A percentile compares a stretch with the other conserved stretches of the same genome.
phyloP scores from a whole-genome alignment of 352 stramenopile genomes.

The Globisporangium alternatum region DNA sequence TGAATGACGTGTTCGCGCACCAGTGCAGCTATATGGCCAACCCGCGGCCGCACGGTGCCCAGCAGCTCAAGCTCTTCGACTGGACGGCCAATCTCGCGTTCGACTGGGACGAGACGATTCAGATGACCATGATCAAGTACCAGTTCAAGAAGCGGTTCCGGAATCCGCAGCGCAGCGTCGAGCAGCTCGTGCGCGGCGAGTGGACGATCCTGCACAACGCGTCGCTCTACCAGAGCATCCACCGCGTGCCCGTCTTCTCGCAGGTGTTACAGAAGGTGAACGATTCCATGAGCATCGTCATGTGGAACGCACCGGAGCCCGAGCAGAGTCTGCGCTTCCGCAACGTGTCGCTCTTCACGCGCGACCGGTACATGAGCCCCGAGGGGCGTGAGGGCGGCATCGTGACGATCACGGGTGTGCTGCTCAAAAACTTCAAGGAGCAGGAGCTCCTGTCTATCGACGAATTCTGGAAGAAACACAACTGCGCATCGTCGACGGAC shows the following conservation, averaged over 20 bases:
- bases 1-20: background rate
- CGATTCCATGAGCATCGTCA: slow-evolving; percentile 1
- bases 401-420: slow-evolving; percentile 4
- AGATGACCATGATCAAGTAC: slow-evolving; percentile 5
- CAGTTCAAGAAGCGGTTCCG: slow-evolving; percentile 14
- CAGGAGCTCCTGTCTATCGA: slow-evolving; percentile 5
- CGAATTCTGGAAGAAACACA: slow-evolving; percentile 4
- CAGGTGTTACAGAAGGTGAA: slow-evolving; percentile 7
- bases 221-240: slow-evolving; percentile 5
- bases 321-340: slow-evolving; percentile 7
- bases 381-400: background rate
- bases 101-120: slow-evolving; percentile 3
- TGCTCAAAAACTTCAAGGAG: slow-evolving; percentile 11
- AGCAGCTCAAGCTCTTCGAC: slow-evolving; percentile 3
- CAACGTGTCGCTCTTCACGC: slow-evolving; percentile 13
- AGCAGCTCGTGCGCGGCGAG: background rate
- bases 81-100: slow-evolving; percentile 1
- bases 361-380: slow-evolving; percentile 1
- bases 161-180: background rate
- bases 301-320: slow-evolving; percentile 5
- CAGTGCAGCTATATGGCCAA: background rate
- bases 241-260: slow-evolving; percentile 9
- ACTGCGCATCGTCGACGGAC: background rate
- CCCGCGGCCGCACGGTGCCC: background rate
- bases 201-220: slow-evolving; percentile 7